phyloP scores from a whole-genome alignment of 352 stramenopile genomes.

The Phytophthora constricta region DNA sequence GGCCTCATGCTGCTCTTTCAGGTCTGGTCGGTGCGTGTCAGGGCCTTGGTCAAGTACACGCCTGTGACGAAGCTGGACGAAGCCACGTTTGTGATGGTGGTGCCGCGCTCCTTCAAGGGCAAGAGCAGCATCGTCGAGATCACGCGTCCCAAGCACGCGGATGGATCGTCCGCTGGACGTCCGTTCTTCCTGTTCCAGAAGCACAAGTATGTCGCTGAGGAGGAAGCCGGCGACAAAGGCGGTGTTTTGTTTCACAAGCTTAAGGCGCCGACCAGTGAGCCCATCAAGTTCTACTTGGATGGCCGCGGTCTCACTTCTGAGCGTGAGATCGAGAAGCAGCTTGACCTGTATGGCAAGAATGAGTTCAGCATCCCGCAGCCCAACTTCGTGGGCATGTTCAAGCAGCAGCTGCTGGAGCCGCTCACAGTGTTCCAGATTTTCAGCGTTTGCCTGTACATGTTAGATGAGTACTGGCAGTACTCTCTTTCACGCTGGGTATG shows the following conservation, averaged over 20 bases:
- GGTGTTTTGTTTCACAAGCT: constrained; percentile 83
- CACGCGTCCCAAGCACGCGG: constrained; percentile 41
- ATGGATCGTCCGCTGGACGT: constrained; percentile 44
- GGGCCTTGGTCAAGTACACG: constrained; percentile 88
- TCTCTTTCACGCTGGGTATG: constrained; percentile 98
- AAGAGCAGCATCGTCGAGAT: constrained; percentile 88
- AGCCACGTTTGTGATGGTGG: constrained; percentile 82
- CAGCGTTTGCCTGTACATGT: constrained; percentile 97
- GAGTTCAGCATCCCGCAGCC: constrained; percentile 95
- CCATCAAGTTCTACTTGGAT: constrained; percentile 71
- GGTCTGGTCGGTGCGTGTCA: constrained; percentile 85
- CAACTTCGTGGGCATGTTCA: constrained; percentile 95
- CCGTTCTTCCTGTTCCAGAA: constrained; percentile 91
- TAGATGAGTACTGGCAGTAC: constrained; percentile 99
- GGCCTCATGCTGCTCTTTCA: constrained; percentile 90
- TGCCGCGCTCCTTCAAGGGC: constrained; percentile 86
- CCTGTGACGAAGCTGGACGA: constrained; percentile 61
- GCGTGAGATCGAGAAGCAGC: constrained; percentile 44
- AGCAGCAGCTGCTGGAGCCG: constrained; percentile 97
- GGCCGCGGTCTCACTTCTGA: constrained; percentile 55
- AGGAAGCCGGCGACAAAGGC: constrained; percentile 62
- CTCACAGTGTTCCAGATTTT: constrained; percentile 99
- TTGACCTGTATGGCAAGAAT: constrained; percentile 91
- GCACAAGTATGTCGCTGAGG: constrained; percentile 87
- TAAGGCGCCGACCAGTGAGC: constrained; percentile 65